Evolutionary conservation across 2,329 filamentous ascomycete species (phyloP), one percentile per base, ranked within the genome.

Genomic region (Fusarium albosuccineum): DNA sequence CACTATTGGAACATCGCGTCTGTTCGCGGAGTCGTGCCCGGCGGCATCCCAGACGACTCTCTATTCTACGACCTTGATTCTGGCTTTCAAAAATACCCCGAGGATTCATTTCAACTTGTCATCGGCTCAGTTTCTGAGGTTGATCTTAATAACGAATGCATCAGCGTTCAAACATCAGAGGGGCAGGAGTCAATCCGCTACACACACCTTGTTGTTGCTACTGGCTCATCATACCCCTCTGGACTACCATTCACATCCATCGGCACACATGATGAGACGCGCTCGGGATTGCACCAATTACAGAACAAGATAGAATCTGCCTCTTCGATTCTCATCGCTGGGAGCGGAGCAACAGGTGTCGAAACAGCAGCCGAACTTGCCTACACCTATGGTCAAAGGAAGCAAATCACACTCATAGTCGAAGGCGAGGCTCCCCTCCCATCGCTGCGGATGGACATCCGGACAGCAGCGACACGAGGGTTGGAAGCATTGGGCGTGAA

Each of bases 1-100:
- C 42, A 56, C 26, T 39, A 27, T 34, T 56, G 53, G 42, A 56
- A 56, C 42, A 48, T 56, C 14, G 53, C 53, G 6, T 33, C 37
- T 9, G 53, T 56, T 10, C 53, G 53, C 17, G 42, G 53, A 6
- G 26, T 56, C 10, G 13, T 56, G 40, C 40, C 40, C 22, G 40
- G 40, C 27, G 13, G 14, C 22, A 26, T 42, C 8, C 17, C 17
- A 8, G 40, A 42, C n/a, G 40, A 42, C 6, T 26, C 22, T 9
- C 22, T 42, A 27, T 42, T 42, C 22, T 26, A 42, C 9, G 6
- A 17, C 26, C 14, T 42, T 42, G 40, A 42, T 9, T 26, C 40
- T 27, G 40, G 40, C 13, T 42, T 42, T 26, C 13, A 42, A 42
- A 27, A 26, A 10, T 42, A 42, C 22, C 16, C 40, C 9, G 22